Conservation (phyloP, 805 yeast genomes). For the Lachancea waltii region DNA sequence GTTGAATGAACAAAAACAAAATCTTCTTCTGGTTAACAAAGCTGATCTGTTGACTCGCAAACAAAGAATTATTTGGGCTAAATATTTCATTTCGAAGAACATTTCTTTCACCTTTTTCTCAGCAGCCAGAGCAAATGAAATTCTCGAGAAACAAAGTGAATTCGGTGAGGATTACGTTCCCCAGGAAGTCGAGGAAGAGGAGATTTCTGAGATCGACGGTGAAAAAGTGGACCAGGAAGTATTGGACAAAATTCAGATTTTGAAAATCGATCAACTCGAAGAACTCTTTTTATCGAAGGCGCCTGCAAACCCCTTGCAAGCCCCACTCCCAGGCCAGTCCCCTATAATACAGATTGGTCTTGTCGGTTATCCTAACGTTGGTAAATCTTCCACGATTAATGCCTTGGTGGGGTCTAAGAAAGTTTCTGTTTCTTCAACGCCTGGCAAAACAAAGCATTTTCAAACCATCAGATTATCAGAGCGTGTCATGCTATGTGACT, state of each 20-base stretch:
- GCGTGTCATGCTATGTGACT: constrained; percentile 84
- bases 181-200: constrained; percentile 29
- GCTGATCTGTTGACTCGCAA: constrained; percentile 76
- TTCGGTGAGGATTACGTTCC: constrained; percentile 23
- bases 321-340: constrained; percentile 51
- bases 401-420: constrained; percentile 94
- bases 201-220: constrained; percentile 23
- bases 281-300: constrained; percentile 67
- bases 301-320: constrained; percentile 51
- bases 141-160: constrained; percentile 55
- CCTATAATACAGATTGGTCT: constrained; percentile 80
- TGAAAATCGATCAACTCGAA: constrained; percentile 82
- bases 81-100: constrained; percentile 59
- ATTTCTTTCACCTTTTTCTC: constrained; percentile 88
- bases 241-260: constrained; percentile 54
- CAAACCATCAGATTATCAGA: constrained; percentile 87
- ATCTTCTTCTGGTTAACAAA: constrained; percentile 81
- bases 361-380: constrained; percentile 96
- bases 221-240: constrained; percentile 32
- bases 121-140: constrained; percentile 77
- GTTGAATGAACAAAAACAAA: constrained; percentile 65
- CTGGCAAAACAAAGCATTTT: constrained; percentile 98
- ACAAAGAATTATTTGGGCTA: constrained; percentile 85
- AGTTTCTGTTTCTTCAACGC: constrained; percentile 97
- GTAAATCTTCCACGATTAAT: constrained; percentile 96